These are phyloP conservation scores for Pyrenochaeta sp. DNA, from an alignment of 2,329 filamentous ascomycete genomes.

Conservation along the genomic window DNA sequence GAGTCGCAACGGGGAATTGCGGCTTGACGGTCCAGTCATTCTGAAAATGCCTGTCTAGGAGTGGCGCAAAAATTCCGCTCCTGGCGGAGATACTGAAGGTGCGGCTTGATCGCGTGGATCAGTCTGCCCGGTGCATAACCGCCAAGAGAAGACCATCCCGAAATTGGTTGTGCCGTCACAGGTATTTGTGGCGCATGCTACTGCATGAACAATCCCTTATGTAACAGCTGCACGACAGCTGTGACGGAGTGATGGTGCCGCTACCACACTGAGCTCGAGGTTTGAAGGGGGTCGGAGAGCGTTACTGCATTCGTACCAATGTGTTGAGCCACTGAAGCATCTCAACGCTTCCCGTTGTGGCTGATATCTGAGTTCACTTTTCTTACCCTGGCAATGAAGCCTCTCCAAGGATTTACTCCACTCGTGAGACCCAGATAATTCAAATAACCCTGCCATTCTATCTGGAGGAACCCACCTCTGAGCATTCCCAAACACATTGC, in stretches of 20 bases:
- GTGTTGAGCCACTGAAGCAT: no score
- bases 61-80: not conserved
- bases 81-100: not conserved
- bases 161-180: not conserved
- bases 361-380: no score
- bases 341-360: no score
- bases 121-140: no score
- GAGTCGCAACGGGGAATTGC: not conserved
- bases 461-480: no score
- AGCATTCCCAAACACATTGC: no score
- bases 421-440: no score
- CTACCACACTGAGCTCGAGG: not conserved
- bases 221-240: conserved; percentile 4
- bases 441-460: no score
- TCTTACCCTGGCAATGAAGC: no score
- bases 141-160: conserved; percentile 1
- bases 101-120: no score
- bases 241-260: not conserved
- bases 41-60: not conserved
- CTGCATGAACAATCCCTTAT: conserved; percentile 1
- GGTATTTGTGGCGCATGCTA: conserved; percentile 5
- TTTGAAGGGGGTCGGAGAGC: not conserved
- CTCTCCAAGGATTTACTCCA: no score
- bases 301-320: no score
- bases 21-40: not conserved